Evolutionary conservation across 495 filamentous ascomycete species (phyloP), one percentile per base, ranked within the genome.

Genomic region (Acidomyces sp.): DNA sequence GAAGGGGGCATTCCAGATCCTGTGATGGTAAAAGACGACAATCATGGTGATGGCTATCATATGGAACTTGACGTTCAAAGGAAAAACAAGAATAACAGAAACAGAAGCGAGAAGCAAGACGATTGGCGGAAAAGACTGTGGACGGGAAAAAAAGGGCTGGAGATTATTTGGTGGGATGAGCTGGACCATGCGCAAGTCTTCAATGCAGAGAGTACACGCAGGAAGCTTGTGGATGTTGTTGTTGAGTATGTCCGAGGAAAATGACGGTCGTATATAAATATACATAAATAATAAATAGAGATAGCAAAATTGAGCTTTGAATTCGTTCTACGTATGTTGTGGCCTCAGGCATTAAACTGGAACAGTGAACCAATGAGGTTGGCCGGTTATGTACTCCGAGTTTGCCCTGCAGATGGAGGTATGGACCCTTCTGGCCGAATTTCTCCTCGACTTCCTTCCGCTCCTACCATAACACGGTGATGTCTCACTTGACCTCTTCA

Each of bases 131-230:
- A 48, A 28, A 42, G 46, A n/a, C 21, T 56, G 29, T 68, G 66
- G 62, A 63, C 48, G 34, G 65, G 66, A 2, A 50, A 62, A 13
- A 50, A 62, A 13, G 75, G 70, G 5, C 49, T 78, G 22, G 69
- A 79, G 47, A 57, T 80, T 6, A 28, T 78, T 1, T 82, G 76
- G 75, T 80, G 68, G 46, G 59, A 66, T 7, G 59, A 65, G 10
- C 51, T 78, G 27, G 77, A 84, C 53, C 79, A 84, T 57, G 77
- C 76, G 16, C 74, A 82, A 47, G 64, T 75, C 10, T 82, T 82
- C 55, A 77, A 81, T 45, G 55, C 51, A 23, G 37, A 43, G 38
- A 29, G 51, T 20, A 62, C 62, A 20, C 59, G 63, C 46, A 16
- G 6, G 38, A 47, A 40, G 43, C 51, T 54, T 19, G 39, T 54